Conservation (phyloP, 106 monocot genomes). For the Dendrobium officinale region DNA sequence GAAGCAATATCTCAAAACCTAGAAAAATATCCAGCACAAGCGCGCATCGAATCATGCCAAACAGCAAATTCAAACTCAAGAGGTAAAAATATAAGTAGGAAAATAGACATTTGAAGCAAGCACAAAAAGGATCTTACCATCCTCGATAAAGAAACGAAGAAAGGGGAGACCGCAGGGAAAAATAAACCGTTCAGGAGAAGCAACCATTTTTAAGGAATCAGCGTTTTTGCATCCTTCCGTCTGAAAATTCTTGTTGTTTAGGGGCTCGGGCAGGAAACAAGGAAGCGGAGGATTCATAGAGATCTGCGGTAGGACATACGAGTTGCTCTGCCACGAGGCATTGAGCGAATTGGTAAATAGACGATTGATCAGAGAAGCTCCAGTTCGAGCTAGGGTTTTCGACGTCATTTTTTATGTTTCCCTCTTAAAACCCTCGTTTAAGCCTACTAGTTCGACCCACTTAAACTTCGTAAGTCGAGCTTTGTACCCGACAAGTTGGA, state of each 20-base stretch:
- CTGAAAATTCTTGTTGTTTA: not conserved
- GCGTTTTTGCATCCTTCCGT: constrained; percentile 12
- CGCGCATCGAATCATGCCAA: not conserved
- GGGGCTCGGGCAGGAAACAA: not conserved
- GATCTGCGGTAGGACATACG: constrained; percentile 1
- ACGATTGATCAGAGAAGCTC: constrained; percentile 39
- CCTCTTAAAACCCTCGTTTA: not conserved
- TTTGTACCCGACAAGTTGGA: too few relatives aligned
- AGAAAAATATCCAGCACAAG: not conserved
- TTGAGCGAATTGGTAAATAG: constrained; percentile 14
- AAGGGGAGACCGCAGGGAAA: constrained; percentile 66
- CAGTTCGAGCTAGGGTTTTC: constrained; percentile 47
- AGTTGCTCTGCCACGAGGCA: not conserved
- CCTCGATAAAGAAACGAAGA: constrained; percentile 55
- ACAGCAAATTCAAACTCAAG: not conserved
- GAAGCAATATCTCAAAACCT: not conserved
- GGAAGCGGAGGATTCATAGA: constrained; percentile 5
- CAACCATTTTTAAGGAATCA: constrained; percentile 16
- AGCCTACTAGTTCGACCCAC: not conserved
- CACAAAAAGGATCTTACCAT: constrained; percentile 19
- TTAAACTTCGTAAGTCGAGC: too few relatives aligned
- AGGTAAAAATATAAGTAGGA: not conserved
- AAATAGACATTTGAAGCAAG: not conserved
- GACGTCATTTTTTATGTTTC: constrained; percentile 21
- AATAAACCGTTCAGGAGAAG: constrained; percentile 21